Conservation (phyloP, 768 basidiomycete genomes). For the Phanerodontia chrysosporium region DNA sequence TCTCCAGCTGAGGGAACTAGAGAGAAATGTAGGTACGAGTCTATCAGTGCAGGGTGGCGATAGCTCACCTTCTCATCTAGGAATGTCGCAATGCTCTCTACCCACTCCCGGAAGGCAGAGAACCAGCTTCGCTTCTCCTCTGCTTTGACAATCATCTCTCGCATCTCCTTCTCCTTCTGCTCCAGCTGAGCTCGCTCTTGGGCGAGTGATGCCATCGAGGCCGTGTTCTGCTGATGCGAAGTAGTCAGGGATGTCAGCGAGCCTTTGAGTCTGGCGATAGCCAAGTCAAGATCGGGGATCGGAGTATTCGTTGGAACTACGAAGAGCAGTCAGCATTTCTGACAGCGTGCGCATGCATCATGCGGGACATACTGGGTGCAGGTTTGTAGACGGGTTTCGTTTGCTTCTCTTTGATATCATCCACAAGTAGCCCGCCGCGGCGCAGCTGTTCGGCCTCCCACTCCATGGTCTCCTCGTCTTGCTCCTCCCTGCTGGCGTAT, state of each 20-base stretch:
- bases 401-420: conserved; percentile 30
- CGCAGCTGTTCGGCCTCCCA: conserved; percentile 86
- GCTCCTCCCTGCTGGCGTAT: conserved; percentile 51
- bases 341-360: not conserved
- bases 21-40: not conserved
- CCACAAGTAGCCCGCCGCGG: conserved; percentile 57
- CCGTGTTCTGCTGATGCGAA: conserved; percentile 63
- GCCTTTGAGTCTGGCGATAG: conserved; percentile 56
- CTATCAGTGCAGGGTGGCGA: not conserved
- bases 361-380: conserved; percentile 52
- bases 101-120: conserved; percentile 69
- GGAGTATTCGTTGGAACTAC: conserved; percentile 66
- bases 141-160: conserved; percentile 67
- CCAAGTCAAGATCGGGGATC: conserved; percentile 60
- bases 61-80: conserved; percentile 76
- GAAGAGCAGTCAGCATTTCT: not conserved
- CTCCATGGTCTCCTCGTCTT: conserved; percentile 79
- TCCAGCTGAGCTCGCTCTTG: conserved; percentile 65
- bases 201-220: conserved; percentile 51
- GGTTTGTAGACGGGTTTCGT: conserved; percentile 65
- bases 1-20: conserved; percentile 79
- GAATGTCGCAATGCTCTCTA: conserved; percentile 80
- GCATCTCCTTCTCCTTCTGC: conserved; percentile 65
- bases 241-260: conserved; percentile 56
- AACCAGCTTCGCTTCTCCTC: conserved; percentile 85